Conservation (phyloP, 2,329 filamentous ascomycete species). For the Cladobotryum mycophilum region DNA sequence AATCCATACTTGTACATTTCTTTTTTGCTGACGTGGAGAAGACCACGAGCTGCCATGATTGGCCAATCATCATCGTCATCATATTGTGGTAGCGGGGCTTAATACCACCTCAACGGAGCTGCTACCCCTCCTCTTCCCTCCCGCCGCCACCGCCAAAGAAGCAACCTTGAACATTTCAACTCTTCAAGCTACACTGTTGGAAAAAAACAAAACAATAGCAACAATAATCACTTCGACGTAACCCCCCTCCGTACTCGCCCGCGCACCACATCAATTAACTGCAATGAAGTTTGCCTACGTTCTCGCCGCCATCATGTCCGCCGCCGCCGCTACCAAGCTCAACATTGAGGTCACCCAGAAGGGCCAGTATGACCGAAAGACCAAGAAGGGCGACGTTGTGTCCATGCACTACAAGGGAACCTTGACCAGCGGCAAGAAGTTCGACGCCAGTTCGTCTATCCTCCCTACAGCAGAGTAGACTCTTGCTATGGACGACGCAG, state of each 20-base stretch:
- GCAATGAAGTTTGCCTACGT: slow-evolving; percentile 46
- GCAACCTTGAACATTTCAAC: neutral
- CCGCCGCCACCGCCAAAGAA: neutral
- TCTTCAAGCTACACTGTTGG: neutral
- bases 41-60: neutral
- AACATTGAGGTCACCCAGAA: slow-evolving; percentile 70
- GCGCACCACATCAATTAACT: slow-evolving; percentile 5
- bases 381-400: slow-evolving; percentile 68
- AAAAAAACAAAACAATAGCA: neutral
- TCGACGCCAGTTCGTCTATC: slow-evolving; percentile 61
- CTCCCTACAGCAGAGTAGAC: slow-evolving; percentile 8
- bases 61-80: neutral
- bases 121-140: neutral
- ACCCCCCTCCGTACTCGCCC: neutral
- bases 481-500: neutral
- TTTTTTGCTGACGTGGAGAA: no score
- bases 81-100: neutral
- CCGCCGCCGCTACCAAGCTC: slow-evolving; percentile 54
- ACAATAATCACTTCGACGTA: neutral
- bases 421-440: slow-evolving; percentile 69
- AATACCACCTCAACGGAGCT: no score
- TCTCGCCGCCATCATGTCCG: slow-evolving; percentile 46
- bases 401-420: slow-evolving; percentile 86
- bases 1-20: no score
- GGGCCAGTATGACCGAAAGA: slow-evolving; percentile 76